Conservation (phyloP, 164 flowering plant species). For the Piper betle region DNA sequence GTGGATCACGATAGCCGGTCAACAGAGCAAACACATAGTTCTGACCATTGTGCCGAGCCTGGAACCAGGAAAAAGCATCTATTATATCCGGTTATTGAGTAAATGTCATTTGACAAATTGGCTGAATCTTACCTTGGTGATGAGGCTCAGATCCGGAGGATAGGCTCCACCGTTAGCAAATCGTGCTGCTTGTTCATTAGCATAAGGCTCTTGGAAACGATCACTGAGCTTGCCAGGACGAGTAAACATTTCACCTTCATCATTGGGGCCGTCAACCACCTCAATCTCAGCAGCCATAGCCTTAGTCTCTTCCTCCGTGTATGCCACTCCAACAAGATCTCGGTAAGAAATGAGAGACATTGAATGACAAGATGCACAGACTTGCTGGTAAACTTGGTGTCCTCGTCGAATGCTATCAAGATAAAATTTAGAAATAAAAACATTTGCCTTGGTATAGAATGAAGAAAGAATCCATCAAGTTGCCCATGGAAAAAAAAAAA, state of each 20-base stretch:
- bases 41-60: conserved; percentile 15
- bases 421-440: no score
- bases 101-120: not conserved
- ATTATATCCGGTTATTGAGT: not conserved
- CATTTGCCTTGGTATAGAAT: no score
- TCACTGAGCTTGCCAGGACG: conserved; percentile 80
- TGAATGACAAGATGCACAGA: conserved; percentile 84
- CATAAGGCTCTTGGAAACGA: conserved; percentile 70
- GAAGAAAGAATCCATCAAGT: not conserved
- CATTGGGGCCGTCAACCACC: conserved; percentile 87
- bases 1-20: conserved; percentile 14
- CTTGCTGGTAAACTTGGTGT: conserved; percentile 79
- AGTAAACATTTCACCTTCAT: conserved; percentile 86
- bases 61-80: not conserved
- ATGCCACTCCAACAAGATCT: conserved; percentile 83
- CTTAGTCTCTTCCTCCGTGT: conserved; percentile 69
- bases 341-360: conserved; percentile 75
- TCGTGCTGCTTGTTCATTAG: conserved; percentile 74
- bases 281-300: conserved; percentile 90
- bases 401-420: conserved; percentile 37
- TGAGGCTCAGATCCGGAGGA: conserved; percentile 14
- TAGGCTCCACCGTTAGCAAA: conserved; percentile 21
- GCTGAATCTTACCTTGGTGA: conserved; percentile 6
- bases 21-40: conserved; percentile 12
- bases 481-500: not conserved